These are phyloP conservation scores for Amaranthus palmeri DNA, from an alignment of 148 eudicot species.

Conservation along the genomic window DNA sequence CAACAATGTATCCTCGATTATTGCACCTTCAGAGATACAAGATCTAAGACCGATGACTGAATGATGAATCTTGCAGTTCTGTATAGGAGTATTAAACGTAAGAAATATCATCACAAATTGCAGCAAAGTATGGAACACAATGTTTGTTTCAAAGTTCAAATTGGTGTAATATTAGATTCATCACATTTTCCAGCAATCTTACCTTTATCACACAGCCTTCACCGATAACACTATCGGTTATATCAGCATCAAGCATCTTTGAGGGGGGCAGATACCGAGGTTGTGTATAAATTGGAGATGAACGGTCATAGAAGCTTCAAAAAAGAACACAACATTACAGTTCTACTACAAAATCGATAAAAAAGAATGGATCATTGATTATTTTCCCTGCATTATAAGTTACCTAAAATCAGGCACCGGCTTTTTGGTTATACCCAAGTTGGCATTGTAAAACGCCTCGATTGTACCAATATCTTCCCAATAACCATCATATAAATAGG, in stretches of 20 bases:
- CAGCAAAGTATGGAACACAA: not conserved
- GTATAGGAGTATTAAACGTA: slow-evolving; percentile 16
- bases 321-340: slow-evolving; percentile 12
- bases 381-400: not conserved
- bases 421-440: slow-evolving; percentile 86
- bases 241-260: slow-evolving; percentile 96
- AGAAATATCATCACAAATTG: slow-evolving; percentile 2
- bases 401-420: slow-evolving; percentile 98
- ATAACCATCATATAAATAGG: slow-evolving; percentile 86
- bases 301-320: slow-evolving; percentile 93
- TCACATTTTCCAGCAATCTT: slow-evolving; percentile 2
- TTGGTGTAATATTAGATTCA: not conserved
- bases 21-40: slow-evolving; percentile 89
- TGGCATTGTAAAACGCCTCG: slow-evolving; percentile 90
- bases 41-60: slow-evolving; percentile 94
- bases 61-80: slow-evolving; percentile 96
- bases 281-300: slow-evolving; percentile 93
- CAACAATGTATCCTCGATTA: slow-evolving; percentile 82
- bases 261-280: slow-evolving; percentile 99
- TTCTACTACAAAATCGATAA: not conserved
- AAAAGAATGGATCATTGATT: not conserved
- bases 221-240: slow-evolving; percentile 92
- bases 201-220: slow-evolving; percentile 99
- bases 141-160: no score
- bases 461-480: slow-evolving; percentile 99